Conservation (phyloP, 129 eudicot species). For the Heracleum sosnowskyi region DNA sequence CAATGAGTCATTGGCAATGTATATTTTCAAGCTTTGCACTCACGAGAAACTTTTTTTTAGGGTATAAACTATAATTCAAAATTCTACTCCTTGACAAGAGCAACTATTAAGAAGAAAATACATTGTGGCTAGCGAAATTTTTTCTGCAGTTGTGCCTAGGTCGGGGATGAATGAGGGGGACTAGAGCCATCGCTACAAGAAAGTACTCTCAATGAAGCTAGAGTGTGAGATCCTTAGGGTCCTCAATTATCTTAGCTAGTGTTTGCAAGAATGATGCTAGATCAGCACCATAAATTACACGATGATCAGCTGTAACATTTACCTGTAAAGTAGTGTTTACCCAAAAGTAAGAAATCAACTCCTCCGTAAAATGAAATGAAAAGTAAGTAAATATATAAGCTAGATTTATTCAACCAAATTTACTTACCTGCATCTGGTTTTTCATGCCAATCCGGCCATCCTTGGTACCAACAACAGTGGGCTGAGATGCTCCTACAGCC, state of each 20-base stretch:
- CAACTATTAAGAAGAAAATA: background rate
- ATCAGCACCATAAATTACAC: slow-evolving; percentile 83
- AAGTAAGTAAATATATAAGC: background rate
- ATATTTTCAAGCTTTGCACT: background rate
- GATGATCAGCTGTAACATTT: slow-evolving; percentile 89
- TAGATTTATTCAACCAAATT: background rate
- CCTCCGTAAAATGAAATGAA: background rate
- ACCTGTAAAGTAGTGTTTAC: slow-evolving; percentile 30
- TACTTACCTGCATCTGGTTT: slow-evolving; percentile 85
- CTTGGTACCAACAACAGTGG: slow-evolving; percentile 85
- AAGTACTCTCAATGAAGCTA: slow-evolving; percentile 23
- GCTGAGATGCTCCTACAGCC: slow-evolving; percentile 96
- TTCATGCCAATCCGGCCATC: slow-evolving; percentile 95
- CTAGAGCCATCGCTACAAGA: background rate
- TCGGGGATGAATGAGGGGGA: background rate
- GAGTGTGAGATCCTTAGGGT: slow-evolving; percentile 76
- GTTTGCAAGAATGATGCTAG: slow-evolving; percentile 86
- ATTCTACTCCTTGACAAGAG: background rate
- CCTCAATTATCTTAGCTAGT: slow-evolving; percentile 65
- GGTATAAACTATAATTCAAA: background rate
- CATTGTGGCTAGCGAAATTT: background rate
- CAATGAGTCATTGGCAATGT: background rate
- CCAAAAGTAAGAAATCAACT: background rate
- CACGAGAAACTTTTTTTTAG: background rate
- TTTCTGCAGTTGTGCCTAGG: background rate